Conservation (phyloP, 2,329 filamentous ascomycete genomes). For the Cryphonectria radicalis region DNA sequence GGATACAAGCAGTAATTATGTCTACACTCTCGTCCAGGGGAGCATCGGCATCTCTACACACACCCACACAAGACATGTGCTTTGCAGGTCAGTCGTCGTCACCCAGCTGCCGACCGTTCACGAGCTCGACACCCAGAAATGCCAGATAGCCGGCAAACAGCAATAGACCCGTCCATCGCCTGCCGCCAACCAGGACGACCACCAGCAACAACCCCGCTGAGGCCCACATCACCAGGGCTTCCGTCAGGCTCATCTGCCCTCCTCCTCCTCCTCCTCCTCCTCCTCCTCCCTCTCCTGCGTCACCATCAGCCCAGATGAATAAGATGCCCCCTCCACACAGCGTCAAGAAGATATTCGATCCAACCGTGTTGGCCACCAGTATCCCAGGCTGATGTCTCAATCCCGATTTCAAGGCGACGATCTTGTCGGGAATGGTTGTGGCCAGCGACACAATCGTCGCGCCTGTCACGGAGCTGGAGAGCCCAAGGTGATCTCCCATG, state of each 20-base stretch:
- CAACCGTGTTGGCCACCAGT: conserved; percentile 54
- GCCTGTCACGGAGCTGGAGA: conserved; percentile 53
- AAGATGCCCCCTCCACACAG: conserved; percentile 48
- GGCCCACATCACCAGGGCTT: conserved; percentile 38
- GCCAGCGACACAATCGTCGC: conserved; percentile 52
- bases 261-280: conserved; percentile 27
- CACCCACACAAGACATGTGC: not conserved
- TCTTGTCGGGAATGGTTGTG: conserved; percentile 57
- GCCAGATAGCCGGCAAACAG: conserved; percentile 38
- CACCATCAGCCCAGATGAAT: conserved; percentile 37
- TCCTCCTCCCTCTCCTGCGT: conserved; percentile 26
- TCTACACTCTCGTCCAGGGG: too few relatives aligned
- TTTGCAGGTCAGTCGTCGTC: not conserved
- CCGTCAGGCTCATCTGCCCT: conserved; percentile 35
- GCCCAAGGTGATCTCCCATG: conserved; percentile 44
- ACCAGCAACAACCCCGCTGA: conserved; percentile 36
- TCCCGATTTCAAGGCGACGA: conserved; percentile 52
- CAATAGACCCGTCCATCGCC: conserved; percentile 39
- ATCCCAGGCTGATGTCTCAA: conserved; percentile 51
- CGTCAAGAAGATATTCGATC: conserved; percentile 58
- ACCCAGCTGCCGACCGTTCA: not conserved
- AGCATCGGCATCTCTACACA: not conserved
- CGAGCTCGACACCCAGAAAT: conserved; percentile 36
- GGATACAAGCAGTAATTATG: too few relatives aligned
- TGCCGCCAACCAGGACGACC: conserved; percentile 39